A percentile compares a stretch with the other conserved stretches of the same genome.
Conservation (phyloP, 2,329 filamentous ascomycete genomes). For the Venturia carpophila region DNA sequence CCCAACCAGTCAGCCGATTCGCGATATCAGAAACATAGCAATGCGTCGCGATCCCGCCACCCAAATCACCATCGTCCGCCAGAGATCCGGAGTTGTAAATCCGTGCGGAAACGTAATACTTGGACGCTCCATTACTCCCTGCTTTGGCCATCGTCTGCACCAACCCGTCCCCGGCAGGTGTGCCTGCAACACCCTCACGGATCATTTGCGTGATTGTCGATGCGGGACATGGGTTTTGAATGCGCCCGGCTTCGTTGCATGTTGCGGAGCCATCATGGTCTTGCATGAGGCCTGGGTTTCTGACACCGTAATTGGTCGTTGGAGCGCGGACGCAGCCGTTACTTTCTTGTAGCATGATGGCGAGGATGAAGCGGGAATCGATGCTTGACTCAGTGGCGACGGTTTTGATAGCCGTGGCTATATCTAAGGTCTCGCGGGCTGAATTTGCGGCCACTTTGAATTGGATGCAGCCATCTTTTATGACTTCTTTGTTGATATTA, state of each 20-base stretch:
- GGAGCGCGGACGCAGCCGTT: slow-evolving; percentile 40
- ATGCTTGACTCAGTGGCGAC: slow-evolving; percentile 29
- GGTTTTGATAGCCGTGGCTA: slow-evolving; percentile 32
- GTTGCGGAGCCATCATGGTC: slow-evolving; percentile 33
- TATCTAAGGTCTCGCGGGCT: slow-evolving; percentile 31
- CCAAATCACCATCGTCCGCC: slow-evolving; percentile 30
- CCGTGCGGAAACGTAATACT: slow-evolving; percentile 42
- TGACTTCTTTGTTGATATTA: slow-evolving; percentile 29
- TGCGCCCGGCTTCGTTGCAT: slow-evolving; percentile 30
- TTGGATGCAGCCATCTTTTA: slow-evolving; percentile 32
- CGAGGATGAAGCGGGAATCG: slow-evolving; percentile 37
- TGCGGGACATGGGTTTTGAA: slow-evolving; percentile 34
- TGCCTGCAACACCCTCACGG: slow-evolving; percentile 38
- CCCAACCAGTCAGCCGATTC: slow-evolving; percentile 30
- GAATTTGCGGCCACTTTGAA: slow-evolving; percentile 32
- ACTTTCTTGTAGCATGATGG: slow-evolving; percentile 40
- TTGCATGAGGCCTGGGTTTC: slow-evolving; percentile 44
- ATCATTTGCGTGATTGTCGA: slow-evolving; percentile 36
- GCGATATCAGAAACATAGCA: slow-evolving; percentile 48
- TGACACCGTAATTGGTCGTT: slow-evolving; percentile 35
- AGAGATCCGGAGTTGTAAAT: slow-evolving; percentile 45
- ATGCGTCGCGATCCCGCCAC: slow-evolving; percentile 38
- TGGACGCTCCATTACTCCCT: slow-evolving; percentile 28
- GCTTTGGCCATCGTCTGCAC: slow-evolving; percentile 31
- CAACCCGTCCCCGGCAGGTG: slow-evolving; percentile 37